Conservation (phyloP, 768 basidiomycete species). For the Serendipita indica region DNA sequence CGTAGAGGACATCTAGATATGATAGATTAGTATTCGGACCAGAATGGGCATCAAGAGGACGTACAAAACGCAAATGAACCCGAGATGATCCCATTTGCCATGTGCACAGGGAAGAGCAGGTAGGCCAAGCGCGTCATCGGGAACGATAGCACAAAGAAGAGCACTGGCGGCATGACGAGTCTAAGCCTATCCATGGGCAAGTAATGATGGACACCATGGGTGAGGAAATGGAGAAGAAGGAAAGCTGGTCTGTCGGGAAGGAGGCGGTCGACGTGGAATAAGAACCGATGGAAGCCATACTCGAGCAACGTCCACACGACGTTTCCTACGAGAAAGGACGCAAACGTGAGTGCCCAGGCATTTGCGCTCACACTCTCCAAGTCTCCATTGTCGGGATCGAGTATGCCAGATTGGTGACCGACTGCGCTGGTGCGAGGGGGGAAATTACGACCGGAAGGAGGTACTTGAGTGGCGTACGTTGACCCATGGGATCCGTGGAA, state of each 20-base stretch:
- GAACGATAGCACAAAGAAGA: slow-evolving; percentile 61
- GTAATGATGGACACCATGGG: slow-evolving; percentile 96
- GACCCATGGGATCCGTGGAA: slow-evolving; percentile 17
- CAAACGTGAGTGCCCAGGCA: slow-evolving; percentile 38
- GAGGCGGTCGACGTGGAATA: slow-evolving; percentile 85
- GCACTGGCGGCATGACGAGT: slow-evolving; percentile 88
- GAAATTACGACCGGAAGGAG: slow-evolving; percentile 3
- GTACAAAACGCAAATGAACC: slow-evolving; percentile 49
- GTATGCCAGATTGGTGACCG: slow-evolving; percentile 25
- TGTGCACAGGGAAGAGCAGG: slow-evolving; percentile 58
- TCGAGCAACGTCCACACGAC: slow-evolving; percentile 90
- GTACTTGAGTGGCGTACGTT: slow-evolving; percentile 14
- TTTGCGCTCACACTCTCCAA: slow-evolving; percentile 14
- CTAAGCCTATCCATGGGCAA: slow-evolving; percentile 91
- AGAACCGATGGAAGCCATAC: slow-evolving; percentile 85
- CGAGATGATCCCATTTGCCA: slow-evolving; percentile 85
- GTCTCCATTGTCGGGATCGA: slow-evolving; percentile 33
- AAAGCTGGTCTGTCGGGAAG: slow-evolving; percentile 73
- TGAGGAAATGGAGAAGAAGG: slow-evolving; percentile 75
- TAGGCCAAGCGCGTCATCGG: slow-evolving; percentile 85
- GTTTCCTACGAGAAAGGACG: slow-evolving; percentile 74
- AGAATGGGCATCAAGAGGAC: background rate
- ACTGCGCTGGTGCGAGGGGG: background rate
- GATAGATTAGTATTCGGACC: background rate
- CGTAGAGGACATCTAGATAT: slow-evolving; percentile 57